Percentiles rank a stretch among this genome's conserved stretches.
Evolutionary conservation across 2,329 filamentous ascomycete species (phyloP).

Genomic region (Nigrospora osmanthi): DNA sequence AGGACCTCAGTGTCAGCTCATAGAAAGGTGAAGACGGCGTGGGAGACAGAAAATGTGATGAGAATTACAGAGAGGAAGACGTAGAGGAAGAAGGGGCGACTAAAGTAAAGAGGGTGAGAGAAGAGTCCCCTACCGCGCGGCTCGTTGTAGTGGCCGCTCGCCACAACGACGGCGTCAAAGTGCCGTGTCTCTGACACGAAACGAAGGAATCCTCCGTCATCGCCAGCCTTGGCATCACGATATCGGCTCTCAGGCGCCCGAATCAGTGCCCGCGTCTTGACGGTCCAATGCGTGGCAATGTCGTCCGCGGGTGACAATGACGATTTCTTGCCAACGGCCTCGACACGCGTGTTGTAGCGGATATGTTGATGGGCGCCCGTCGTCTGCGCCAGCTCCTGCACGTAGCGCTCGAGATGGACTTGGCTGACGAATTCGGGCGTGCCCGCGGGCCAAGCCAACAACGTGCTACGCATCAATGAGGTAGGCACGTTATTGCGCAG

Average conservation of each 20-base stretch:
- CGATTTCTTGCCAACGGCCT: slow-evolving; percentile 35
- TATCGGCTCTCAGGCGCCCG: background rate
- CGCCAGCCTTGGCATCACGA: too few relatives aligned
- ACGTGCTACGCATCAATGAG: slow-evolving; percentile 33
- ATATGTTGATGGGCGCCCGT: slow-evolving; percentile 42
- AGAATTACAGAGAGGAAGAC: too few relatives aligned
- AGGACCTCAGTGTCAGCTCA: too few relatives aligned
- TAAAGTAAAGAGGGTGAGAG: too few relatives aligned
- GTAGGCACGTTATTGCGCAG: slow-evolving; percentile 72
- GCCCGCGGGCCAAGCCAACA: slow-evolving; percentile 46
- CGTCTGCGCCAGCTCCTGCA: slow-evolving; percentile 46
- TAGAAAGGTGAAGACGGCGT: too few relatives aligned
- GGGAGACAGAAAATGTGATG: too few relatives aligned
- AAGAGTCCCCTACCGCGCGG: slow-evolving; percentile 28
- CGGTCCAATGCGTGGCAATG: slow-evolving; percentile 32
- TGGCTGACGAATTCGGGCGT: slow-evolving; percentile 55
- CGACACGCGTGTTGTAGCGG: slow-evolving; percentile 52
- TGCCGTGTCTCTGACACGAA: slow-evolving; percentile 22
- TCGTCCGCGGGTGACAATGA: slow-evolving; percentile 12
- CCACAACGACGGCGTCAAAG: slow-evolving; percentile 60
- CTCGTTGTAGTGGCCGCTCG: slow-evolving; percentile 59
- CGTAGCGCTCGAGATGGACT: slow-evolving; percentile 47
- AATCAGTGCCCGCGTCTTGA: slow-evolving; percentile 38
- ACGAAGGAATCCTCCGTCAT: background rate
- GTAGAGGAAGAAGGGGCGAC: too few relatives aligned